Conservation (phyloP, 805 yeast genomes). For the Saturnispora gosingensis region DNA sequence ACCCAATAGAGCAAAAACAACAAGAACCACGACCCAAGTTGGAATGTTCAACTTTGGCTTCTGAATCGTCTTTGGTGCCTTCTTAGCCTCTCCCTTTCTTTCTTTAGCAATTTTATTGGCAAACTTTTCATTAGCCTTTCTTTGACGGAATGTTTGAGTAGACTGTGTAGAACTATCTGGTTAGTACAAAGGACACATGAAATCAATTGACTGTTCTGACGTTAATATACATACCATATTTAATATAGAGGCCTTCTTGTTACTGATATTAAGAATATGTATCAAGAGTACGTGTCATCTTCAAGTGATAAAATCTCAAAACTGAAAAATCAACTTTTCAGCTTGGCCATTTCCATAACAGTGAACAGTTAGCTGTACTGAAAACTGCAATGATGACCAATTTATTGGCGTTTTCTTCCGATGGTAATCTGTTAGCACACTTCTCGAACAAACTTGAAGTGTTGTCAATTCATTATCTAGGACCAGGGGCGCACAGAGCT, state of each 20-base stretch:
- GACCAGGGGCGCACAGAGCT: not conserved
- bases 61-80: constrained; percentile 4
- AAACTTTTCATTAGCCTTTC: constrained; percentile 77
- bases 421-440: constrained; percentile 3
- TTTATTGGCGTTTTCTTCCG: not conserved
- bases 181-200: not conserved
- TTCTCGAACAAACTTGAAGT: constrained; percentile 2
- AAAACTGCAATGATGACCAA: not conserved
- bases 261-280: not conserved
- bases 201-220: not conserved
- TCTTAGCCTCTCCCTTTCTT: constrained; percentile 14
- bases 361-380: not conserved
- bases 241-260: too few relatives aligned
- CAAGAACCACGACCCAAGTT: constrained; percentile 48
- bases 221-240: not conserved
- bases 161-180: constrained; percentile 32
- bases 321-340: not conserved
- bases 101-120: constrained; percentile 57
- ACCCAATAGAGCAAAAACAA: constrained; percentile 63
- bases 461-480: constrained; percentile 2
- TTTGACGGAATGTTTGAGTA: constrained; percentile 77
- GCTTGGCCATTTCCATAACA: not conserved
- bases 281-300: constrained; percentile 5
- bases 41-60: constrained; percentile 28
- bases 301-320: not conserved